These are phyloP conservation scores for Dothidotthia symphoricarpi DNA, from an alignment of 2,329 filamentous ascomycete species.

Conservation along the genomic window DNA sequence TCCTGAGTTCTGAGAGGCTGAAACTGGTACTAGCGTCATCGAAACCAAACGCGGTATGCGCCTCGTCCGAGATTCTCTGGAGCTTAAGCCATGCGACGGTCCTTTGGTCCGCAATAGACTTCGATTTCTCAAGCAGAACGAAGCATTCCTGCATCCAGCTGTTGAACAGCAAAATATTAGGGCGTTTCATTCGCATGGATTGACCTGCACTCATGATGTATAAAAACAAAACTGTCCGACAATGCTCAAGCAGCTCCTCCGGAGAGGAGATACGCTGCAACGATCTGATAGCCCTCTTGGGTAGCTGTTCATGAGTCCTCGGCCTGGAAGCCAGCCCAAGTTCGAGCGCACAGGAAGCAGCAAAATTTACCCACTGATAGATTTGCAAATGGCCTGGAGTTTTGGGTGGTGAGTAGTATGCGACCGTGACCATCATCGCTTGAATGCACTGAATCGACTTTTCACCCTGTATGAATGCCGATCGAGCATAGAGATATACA, in stretches of 20 bases:
- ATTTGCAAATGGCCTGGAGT: constrained; percentile 35
- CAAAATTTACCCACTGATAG: constrained; percentile 38
- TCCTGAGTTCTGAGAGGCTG: constrained; percentile 35
- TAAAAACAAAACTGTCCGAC: constrained; percentile 33
- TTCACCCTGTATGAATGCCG: constrained; percentile 38
- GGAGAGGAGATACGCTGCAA: constrained; percentile 37
- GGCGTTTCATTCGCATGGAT: constrained; percentile 35
- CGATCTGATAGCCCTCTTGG: constrained; percentile 32
- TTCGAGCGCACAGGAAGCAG: constrained; percentile 38
- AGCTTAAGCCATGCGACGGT: constrained; percentile 34
- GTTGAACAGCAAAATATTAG: constrained; percentile 37
- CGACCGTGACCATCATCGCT: constrained; percentile 36
- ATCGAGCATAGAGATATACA: constrained; percentile 33
- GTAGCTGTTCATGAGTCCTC: constrained; percentile 40
- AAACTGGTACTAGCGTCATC: constrained; percentile 42
- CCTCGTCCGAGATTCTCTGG: constrained; percentile 39
- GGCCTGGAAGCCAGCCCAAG: constrained; percentile 39
- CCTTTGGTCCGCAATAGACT: constrained; percentile 29
- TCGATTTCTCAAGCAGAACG: constrained; percentile 33
- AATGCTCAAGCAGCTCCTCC: constrained; percentile 38
- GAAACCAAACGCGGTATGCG: constrained; percentile 39
- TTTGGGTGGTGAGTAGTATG: constrained; percentile 37
- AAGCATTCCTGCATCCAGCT: constrained; percentile 41
- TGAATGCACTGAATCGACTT: constrained; percentile 40
- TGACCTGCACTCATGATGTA: constrained; percentile 37